Evolutionary conservation across 2,329 filamentous ascomycete genomes (phyloP).

Genomic region (Stemphylium lycopersici): DNA sequence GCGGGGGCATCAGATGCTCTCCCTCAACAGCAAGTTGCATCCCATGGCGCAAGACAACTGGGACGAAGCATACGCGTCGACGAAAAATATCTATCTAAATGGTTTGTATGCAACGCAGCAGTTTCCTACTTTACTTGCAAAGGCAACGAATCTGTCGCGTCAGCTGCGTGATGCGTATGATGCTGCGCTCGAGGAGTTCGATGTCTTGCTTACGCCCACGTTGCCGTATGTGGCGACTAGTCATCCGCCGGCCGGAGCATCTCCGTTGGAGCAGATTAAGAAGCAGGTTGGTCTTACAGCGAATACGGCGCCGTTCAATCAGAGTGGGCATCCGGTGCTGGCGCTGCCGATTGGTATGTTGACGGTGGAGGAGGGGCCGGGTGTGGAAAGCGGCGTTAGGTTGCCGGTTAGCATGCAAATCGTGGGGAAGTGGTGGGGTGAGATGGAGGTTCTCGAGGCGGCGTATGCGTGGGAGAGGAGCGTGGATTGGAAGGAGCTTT

Average conservation of each 20-base stretch:
- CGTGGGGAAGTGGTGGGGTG: conserved; percentile 60
- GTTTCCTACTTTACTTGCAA: conserved; percentile 57
- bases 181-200: conserved; percentile 48
- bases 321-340: conserved; percentile 63
- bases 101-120: conserved; percentile 55
- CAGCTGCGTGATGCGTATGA: conserved; percentile 58
- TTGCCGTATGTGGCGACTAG: conserved; percentile 56
- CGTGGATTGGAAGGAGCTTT: conserved; percentile 53
- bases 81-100: conserved; percentile 62
- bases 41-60: conserved; percentile 58
- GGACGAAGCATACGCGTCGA: conserved; percentile 57
- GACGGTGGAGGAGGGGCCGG: conserved; percentile 48
- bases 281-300: conserved; percentile 61
- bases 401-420: conserved; percentile 63
- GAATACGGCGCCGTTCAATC: conserved; percentile 64
- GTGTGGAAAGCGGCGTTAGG: conserved; percentile 27
- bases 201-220: conserved; percentile 58
- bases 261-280: conserved; percentile 55
- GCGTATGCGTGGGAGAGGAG: conserved; percentile 57
- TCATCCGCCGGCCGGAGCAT: conserved; percentile 49
- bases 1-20: conserved; percentile 57
- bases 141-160: conserved; percentile 57
- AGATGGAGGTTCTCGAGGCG: conserved; percentile 54
- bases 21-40: conserved; percentile 58
- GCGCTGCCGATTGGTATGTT: conserved; percentile 59